A percentile compares a stretch with the other conserved stretches of the same genome.
phyloP scores from a whole-genome alignment of 2,329 filamentous ascomycete genomes.

The Metarhizium guizhouense region DNA sequence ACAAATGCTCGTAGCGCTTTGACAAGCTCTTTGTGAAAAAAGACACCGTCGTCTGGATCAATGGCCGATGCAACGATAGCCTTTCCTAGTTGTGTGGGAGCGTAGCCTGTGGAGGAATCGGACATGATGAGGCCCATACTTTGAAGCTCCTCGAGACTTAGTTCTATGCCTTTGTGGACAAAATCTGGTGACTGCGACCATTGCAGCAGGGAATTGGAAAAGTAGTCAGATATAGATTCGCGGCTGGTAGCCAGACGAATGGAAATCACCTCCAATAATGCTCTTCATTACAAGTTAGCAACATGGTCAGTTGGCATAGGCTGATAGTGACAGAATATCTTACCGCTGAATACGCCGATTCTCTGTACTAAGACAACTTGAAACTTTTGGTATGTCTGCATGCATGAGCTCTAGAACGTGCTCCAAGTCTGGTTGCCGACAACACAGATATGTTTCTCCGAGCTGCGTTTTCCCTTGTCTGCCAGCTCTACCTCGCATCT shows the following conservation, averaged over 20 bases:
- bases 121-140: constrained; percentile 44
- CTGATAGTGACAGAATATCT: background rate
- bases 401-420: constrained; percentile 62
- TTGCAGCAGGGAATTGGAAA: constrained; percentile 57
- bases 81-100: constrained; percentile 56
- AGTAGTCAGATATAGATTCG: constrained; percentile 58
- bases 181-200: constrained; percentile 42
- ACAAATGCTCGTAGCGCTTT: constrained; percentile 64
- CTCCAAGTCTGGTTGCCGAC: constrained; percentile 58
- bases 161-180: constrained; percentile 45
- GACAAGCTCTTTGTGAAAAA: constrained; percentile 60
- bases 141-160: constrained; percentile 49
- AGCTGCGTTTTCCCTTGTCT: constrained; percentile 71
- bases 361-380: constrained; percentile 59
- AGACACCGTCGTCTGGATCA: constrained; percentile 65
- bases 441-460: constrained; percentile 71
- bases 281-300: constrained; percentile 31
- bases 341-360: constrained; percentile 60
- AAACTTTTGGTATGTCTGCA: constrained; percentile 60
- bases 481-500: constrained; percentile 72
- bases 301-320: background rate
- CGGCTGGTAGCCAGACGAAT: constrained; percentile 58
- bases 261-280: constrained; percentile 61
- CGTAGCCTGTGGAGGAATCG: constrained; percentile 42
- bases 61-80: constrained; percentile 66